phyloP scores from a whole-genome alignment of 2,329 filamentous ascomycete genomes.

The Curvularia lunata region DNA sequence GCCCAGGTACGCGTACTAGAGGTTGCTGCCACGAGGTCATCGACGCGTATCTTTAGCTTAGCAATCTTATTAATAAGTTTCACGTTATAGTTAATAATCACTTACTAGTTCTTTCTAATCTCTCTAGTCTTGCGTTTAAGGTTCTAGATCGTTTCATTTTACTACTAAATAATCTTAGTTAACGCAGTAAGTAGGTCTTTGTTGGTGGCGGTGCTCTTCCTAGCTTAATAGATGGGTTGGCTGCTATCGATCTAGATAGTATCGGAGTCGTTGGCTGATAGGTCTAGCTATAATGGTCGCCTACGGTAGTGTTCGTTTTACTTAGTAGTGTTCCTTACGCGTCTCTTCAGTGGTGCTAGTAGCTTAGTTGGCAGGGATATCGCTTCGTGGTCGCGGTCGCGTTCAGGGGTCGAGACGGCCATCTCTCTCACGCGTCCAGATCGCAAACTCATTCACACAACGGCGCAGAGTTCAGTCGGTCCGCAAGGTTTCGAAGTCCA shows the following conservation, averaged over 20 bases:
- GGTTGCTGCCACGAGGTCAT: constrained; percentile 11
- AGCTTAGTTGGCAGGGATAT: constrained; percentile 5
- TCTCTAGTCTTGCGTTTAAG: too few relatives aligned
- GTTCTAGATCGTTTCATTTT: constrained; percentile 10
- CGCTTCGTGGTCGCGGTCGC: constrained; percentile 1
- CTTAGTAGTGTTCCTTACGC: constrained; percentile 8
- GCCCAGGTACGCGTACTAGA: constrained; percentile 10
- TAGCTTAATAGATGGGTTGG: constrained; percentile 4
- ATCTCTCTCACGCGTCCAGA: too few relatives aligned
- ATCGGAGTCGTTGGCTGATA: too few relatives aligned
- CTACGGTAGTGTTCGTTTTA: constrained; percentile 10
- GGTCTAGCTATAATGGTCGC: constrained; percentile 10
- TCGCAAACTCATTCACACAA: constrained; percentile 4
- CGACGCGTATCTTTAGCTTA: constrained; percentile 14
- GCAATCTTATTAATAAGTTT: constrained; percentile 12
- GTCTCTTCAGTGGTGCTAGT: too few relatives aligned
- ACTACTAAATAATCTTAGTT: constrained; percentile 11
- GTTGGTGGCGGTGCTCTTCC: constrained; percentile 12
- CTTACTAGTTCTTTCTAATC: constrained; percentile 13
- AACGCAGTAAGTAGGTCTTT: constrained; percentile 13
- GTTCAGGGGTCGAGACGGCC: constrained; percentile 6
- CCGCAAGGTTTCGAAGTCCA: too few relatives aligned
- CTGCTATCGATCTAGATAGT: too few relatives aligned
- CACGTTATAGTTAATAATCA: constrained; percentile 10
- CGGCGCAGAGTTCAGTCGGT: too few relatives aligned